Conservation (phyloP, 2,329 filamentous ascomycete species). For the Anisogramma anomala region DNA sequence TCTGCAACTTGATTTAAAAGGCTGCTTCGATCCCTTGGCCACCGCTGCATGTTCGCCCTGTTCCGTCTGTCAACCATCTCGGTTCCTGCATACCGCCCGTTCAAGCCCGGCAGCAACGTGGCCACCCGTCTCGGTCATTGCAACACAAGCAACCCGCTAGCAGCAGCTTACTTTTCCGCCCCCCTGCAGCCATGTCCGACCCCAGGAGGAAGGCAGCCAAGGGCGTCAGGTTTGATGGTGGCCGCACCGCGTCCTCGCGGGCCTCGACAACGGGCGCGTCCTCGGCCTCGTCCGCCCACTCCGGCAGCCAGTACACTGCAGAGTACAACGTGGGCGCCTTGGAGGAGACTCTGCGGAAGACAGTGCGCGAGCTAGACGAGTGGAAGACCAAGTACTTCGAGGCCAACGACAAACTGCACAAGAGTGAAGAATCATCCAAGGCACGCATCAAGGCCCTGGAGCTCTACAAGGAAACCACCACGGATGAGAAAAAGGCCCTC, state of each 20-base stretch:
- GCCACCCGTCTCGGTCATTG: background rate
- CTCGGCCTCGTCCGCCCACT: constrained; percentile 22
- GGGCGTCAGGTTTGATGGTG: constrained; percentile 22
- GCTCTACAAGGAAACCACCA: constrained; percentile 9
- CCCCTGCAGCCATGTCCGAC: constrained; percentile 5
- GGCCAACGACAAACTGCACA: constrained; percentile 16
- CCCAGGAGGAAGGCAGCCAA: constrained; percentile 16
- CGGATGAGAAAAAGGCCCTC: constrained; percentile 20
- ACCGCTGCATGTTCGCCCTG: constrained; percentile 20
- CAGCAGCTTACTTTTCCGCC: too few relatives aligned
- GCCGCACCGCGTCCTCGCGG: constrained; percentile 18
- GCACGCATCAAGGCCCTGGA: constrained; percentile 17
- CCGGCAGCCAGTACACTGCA: constrained; percentile 17
- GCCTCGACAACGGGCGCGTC: constrained; percentile 23
- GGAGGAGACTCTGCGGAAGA: constrained; percentile 18
- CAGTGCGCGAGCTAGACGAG: constrained; percentile 17
- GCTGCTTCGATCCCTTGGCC: constrained; percentile 20
- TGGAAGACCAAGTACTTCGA: constrained; percentile 19
- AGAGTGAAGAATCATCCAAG: constrained; percentile 12
- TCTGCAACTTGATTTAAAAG: constrained; percentile 9
- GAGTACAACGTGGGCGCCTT: constrained; percentile 19
- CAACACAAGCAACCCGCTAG: background rate
- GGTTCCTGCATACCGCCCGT: constrained; percentile 11
- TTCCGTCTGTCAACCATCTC: constrained; percentile 17
- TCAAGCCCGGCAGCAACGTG: constrained; percentile 6